Evolutionary conservation across 2,329 filamentous ascomycete species (phyloP).

Genomic region (Scedosporium aurantiacum): DNA sequence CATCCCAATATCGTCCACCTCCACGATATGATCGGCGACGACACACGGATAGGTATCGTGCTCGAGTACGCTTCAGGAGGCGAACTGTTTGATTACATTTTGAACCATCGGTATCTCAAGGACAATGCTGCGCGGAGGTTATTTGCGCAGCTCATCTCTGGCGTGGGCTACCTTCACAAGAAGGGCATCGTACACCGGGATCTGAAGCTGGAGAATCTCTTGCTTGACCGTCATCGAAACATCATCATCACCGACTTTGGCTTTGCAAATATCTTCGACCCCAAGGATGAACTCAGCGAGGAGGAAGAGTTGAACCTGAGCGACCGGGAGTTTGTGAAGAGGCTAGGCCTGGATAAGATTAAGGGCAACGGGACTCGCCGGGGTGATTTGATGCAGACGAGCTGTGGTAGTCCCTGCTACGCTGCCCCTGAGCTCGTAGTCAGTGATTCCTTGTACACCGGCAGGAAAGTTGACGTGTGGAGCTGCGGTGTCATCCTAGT

Average conservation of each 20-base stretch:
- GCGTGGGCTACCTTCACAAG: conserved; percentile 94
- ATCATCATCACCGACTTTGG: conserved; percentile 99
- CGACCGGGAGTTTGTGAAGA: conserved; percentile 81
- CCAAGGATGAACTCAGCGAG: conserved; percentile 74
- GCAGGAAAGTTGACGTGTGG: conserved; percentile 97
- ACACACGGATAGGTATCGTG: conserved; percentile 94
- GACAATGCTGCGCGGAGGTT: conserved; percentile 81
- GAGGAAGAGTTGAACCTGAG: conserved; percentile 81
- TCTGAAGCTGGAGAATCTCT: conserved; percentile 88
- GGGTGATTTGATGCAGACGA: conserved; percentile 97
- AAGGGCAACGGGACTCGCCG: conserved; percentile 65
- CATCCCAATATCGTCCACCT: conserved; percentile 95
- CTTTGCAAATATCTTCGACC: conserved; percentile 95
- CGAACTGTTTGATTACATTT: conserved; percentile 95
- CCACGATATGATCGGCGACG: conserved; percentile 97
- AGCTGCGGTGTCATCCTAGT: conserved; percentile 98
- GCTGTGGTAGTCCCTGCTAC: conserved; percentile 95
- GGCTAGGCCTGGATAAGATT: conserved; percentile 70
- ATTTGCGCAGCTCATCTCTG: conserved; percentile 91
- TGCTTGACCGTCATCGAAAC: conserved; percentile 92
- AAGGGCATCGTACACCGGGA: conserved; percentile 98
- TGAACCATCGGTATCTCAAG: conserved; percentile 93
- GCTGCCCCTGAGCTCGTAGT: conserved; percentile 94
- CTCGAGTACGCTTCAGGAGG: conserved; percentile 96
- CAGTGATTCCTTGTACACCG: conserved; percentile 93